Conservation (phyloP, 768 basidiomycete genomes). For the Pisolithus microcarpus region DNA sequence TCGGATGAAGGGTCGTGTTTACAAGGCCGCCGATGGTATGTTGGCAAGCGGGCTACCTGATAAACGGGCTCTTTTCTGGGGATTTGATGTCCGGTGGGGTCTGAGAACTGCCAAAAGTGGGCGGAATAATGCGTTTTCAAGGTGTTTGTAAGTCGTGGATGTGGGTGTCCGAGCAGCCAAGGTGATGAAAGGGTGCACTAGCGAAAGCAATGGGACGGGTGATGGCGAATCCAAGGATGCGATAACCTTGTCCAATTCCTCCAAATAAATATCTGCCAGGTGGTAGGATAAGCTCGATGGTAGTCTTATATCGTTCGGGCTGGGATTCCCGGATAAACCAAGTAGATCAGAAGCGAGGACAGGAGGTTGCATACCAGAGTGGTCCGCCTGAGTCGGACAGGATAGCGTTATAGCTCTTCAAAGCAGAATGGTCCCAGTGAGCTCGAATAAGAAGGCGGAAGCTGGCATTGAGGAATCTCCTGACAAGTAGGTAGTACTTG, state of each 20-base stretch:
- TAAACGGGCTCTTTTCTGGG: conserved; percentile 43
- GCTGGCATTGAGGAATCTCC: conserved; percentile 79
- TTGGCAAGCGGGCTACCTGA: conserved; percentile 31
- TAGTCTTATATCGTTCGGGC: conserved; percentile 63
- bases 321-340: conserved; percentile 23
- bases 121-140: conserved; percentile 59
- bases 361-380: conserved; percentile 51
- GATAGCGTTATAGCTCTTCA: conserved; percentile 62
- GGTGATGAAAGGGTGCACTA: conserved; percentile 63
- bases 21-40: conserved; percentile 51
- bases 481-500: conserved; percentile 94
- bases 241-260: conserved; percentile 75
- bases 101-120: conserved; percentile 59
- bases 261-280: conserved; percentile 81
- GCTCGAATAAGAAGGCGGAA: conserved; percentile 70
- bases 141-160: conserved; percentile 61
- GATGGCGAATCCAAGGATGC: conserved; percentile 19
- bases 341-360: background rate
- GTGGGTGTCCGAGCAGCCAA: conserved; percentile 65
- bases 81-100: conserved; percentile 30
- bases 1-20: conserved; percentile 34
- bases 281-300: conserved; percentile 80
- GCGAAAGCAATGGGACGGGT: conserved; percentile 44
- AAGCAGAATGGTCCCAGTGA: conserved; percentile 55
- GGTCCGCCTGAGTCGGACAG: conserved; percentile 67